Percentiles rank a stretch among this genome's conserved stretches.
Evolutionary conservation across 1,139 yeast genomes (phyloP).

Genomic region (Suhomyces coccinellae): DNA sequence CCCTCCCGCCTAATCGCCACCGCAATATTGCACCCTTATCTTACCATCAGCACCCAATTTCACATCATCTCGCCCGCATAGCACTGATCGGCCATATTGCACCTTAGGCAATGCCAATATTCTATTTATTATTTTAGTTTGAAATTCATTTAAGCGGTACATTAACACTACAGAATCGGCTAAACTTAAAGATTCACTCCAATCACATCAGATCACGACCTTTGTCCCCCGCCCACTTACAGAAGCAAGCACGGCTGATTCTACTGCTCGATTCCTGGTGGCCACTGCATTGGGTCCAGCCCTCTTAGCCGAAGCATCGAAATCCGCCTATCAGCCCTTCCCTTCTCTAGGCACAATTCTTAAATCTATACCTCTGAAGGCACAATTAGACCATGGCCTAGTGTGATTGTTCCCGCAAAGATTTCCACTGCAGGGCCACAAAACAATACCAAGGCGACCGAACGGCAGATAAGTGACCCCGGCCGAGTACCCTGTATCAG

Average conservation of each 20-base stretch:
- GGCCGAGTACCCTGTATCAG: neutral
- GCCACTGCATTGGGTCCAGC: neutral
- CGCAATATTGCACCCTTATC: neutral
- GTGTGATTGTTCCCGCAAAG: neutral
- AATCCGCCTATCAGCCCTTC: neutral
- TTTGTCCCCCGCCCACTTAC: neutral
- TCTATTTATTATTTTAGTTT: constrained; percentile 3
- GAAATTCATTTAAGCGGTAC: constrained; percentile 4
- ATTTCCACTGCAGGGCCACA: neutral
- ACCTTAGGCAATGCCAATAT: neutral
- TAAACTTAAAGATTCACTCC: constrained; percentile 3
- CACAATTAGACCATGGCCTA: neutral
- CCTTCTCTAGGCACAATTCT: neutral
- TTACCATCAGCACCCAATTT: neutral
- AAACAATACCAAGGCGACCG: neutral
- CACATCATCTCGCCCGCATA: neutral
- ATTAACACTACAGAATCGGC: constrained; percentile 5
- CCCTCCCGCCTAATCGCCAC: too few relatives aligned
- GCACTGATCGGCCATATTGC: neutral
- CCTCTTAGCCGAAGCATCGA: neutral
- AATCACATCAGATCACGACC: neutral
- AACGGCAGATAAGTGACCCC: neutral
- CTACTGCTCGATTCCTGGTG: neutral
- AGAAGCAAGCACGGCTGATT: constrained; percentile 1
- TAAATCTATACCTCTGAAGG: too few relatives aligned